phyloP scores from a whole-genome alignment of 1,284 basidiomycete genomes.

The Xerocomus amazonicus region DNA sequence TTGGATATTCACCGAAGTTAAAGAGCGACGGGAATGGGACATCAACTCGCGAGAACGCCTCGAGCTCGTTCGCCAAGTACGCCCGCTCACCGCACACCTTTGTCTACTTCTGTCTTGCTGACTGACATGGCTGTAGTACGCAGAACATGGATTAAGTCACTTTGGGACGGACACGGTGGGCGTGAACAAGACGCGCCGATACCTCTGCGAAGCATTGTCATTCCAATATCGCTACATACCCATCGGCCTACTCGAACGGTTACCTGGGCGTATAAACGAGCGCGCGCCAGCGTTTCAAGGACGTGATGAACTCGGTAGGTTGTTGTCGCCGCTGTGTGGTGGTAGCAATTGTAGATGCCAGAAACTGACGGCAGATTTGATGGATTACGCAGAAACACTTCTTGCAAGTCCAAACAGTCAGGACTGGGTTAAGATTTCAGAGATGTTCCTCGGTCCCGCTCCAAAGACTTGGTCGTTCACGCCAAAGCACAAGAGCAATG shows the following conservation, averaged over 20 bases:
- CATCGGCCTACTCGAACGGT: conserved; percentile 84
- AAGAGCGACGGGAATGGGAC: conserved; percentile 92
- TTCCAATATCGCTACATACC: conserved; percentile 96
- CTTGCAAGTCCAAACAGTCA: conserved; percentile 75
- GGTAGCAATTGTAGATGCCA: background rate
- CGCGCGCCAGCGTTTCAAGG: conserved; percentile 84
- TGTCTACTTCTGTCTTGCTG: background rate
- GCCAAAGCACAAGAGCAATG: conserved; percentile 75
- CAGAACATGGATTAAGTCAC: conserved; percentile 76
- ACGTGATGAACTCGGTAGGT: conserved; percentile 78
- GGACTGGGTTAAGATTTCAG: conserved; percentile 96
- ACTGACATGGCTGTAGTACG: conserved; percentile 47
- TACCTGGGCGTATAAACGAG: conserved; percentile 86
- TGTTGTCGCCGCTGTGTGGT: background rate
- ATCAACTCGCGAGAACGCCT: conserved; percentile 90
- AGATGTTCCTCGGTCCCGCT: conserved; percentile 85
- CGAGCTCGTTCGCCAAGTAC: conserved; percentile 77
- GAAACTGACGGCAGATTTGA: conserved; percentile 1
- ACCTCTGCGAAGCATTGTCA: conserved; percentile 91
- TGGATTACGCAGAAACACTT: conserved; percentile 61
- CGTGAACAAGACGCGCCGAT: conserved; percentile 89
- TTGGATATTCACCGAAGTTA: conserved; percentile 96
- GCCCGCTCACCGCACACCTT: conserved; percentile 15
- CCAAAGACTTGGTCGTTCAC: conserved; percentile 66
- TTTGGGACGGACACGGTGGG: conserved; percentile 92